A percentile compares a stretch with the other conserved stretches of the same genome.
Evolutionary conservation across 23 red algal genomes (phyloP).

Genomic region (Agarophyton chilense): DNA sequence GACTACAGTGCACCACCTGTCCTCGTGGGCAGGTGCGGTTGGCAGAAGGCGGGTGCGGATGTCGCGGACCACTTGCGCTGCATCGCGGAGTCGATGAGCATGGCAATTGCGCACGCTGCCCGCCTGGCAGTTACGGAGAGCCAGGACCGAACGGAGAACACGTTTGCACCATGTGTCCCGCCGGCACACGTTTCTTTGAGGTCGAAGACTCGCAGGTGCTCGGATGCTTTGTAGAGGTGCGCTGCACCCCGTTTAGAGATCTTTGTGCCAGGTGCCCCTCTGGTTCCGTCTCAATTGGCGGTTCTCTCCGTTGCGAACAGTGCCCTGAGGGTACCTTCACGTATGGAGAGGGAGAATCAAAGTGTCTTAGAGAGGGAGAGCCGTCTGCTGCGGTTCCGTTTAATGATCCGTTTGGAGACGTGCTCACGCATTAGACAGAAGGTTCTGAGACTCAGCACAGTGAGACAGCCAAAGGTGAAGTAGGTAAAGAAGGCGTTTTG

Average conservation of each 20-base stretch:
- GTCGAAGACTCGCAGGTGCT: neutral
- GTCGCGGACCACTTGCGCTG: neutral
- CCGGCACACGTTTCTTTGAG: neutral
- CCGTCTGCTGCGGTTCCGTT: neutral
- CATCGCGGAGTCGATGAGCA: neutral
- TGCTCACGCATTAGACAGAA: too few relatives aligned
- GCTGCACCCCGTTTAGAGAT: neutral
- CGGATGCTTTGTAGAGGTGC: neutral
- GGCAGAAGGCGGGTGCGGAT: neutral
- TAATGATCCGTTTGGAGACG: slow-evolving; percentile 14
- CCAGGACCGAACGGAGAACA: neutral
- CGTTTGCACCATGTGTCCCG: neutral
- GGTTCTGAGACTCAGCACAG: too few relatives aligned
- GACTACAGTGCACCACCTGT: neutral
- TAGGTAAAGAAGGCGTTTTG: too few relatives aligned
- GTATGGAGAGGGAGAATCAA: neutral
- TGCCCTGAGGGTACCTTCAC: slow-evolving; percentile 1
- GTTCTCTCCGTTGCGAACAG: neutral
- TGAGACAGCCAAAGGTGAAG: too few relatives aligned
- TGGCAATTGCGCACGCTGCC: neutral
- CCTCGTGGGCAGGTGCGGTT: neutral
- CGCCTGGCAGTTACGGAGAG: neutral
- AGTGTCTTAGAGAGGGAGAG: slow-evolving; percentile 3
- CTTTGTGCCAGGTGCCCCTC: neutral
- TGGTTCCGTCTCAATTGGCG: neutral